Evolutionary conservation across 495 filamentous ascomycete genomes (phyloP), one percentile per base, ranked within the genome.

Genomic region (Cryomyces minteri): DNA sequence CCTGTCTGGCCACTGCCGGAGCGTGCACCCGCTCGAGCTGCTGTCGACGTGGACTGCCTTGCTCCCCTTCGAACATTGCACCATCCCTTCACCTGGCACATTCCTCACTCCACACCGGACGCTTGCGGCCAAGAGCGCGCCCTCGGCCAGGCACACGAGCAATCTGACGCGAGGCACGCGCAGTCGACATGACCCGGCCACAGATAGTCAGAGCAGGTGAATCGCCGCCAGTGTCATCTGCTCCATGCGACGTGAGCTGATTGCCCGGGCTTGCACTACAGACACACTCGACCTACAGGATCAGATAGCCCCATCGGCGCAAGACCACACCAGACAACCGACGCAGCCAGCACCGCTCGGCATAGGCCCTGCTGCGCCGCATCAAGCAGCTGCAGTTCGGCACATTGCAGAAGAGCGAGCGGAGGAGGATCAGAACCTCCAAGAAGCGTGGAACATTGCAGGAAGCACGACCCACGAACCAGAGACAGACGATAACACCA

Each of bases 261-360:
- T 18, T 41, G 10, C 9, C 12, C 9, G 12, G 1, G 3, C 9
- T 18, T 41, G n/a, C 28, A 14, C 48, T 43, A 31, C 54, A 95
- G 90, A 99, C 66, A 88, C 90, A 43, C 77, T 96, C 60, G 90
- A 98, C 65, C 79, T 98, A 5, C 92, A 99, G 67, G 74, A 80
- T 61, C 80, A 77, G 54, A 67, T 79, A 58, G 64, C 81, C 29
- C 85, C 85, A 28, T 87, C 88, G 39, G 82, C 90, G 5, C 72
- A 93, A 62, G 84, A 83, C 52, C 82, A 87, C 63, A 60, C 69
- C 46, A 68, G 64, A 56, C 76, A 75, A 56, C 65, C 63, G 25
- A 56, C 62, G 39, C 62, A 69, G 41, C 65, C 70, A 54, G 59
- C 59, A 42, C 63, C 67, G 8, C 55, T 72, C 34, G 74, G 67